Percentiles rank a stretch among this genome's conserved stretches.
These are phyloP conservation scores for Aureobasidium sp. DNA, from an alignment of 2,329 filamentous ascomycete species.

Conservation along the genomic window DNA sequence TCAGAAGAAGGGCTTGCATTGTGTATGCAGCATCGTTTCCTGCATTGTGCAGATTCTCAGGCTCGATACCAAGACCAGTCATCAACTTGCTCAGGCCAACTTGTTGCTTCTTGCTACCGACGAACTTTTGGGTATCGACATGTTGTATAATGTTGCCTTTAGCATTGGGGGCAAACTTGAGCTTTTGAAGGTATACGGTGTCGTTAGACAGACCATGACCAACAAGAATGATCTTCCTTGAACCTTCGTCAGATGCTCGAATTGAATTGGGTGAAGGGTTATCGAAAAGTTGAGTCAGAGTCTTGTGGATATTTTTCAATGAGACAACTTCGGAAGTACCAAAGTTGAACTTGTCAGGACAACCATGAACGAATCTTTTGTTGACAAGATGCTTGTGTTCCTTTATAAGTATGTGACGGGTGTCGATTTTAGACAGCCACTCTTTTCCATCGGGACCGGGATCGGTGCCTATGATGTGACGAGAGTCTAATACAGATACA, in stretches of 20 bases:
- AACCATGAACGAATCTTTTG: slow-evolving; percentile 21
- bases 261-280: neutral
- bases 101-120: slow-evolving; percentile 18
- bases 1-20: slow-evolving; percentile 21
- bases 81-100: slow-evolving; percentile 19
- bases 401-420: slow-evolving; percentile 22
- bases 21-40: slow-evolving; percentile 21
- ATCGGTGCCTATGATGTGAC: slow-evolving; percentile 14
- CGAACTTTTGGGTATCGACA: slow-evolving; percentile 21
- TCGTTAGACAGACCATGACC: slow-evolving; percentile 23
- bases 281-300: slow-evolving; percentile 15
- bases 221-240: slow-evolving; percentile 21
- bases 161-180: slow-evolving; percentile 16
- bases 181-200: slow-evolving; percentile 17
- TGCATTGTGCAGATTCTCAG: slow-evolving; percentile 18
- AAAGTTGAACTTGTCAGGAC: slow-evolving; percentile 25
- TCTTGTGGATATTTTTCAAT: slow-evolving; percentile 14
- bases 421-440: slow-evolving; percentile 20
- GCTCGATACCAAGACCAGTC: slow-evolving; percentile 4
- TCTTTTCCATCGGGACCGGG: neutral
- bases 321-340: slow-evolving; percentile 20
- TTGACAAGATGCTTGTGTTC: slow-evolving; percentile 23
- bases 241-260: neutral
- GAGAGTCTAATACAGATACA: slow-evolving; percentile 23
- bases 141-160: slow-evolving; percentile 16